Base-by-base conservation (phyloP, 1,139 yeast species). In the Zygosaccharomyces sapae region DNA sequence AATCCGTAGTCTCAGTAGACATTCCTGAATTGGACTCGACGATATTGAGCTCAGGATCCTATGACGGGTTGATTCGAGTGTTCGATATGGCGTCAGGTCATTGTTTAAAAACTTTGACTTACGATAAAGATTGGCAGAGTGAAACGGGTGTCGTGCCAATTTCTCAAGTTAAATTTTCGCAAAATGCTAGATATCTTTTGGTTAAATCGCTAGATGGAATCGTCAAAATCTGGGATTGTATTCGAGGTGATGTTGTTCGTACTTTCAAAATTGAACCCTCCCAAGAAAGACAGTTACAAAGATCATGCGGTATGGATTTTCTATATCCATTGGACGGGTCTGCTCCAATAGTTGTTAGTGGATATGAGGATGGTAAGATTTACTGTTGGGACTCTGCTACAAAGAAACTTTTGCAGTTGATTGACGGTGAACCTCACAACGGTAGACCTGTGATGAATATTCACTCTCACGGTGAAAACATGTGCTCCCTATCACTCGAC, bases 1-100 rank as follows among this genome's bases (percentile, higher is more conserved):
- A 89, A 57, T 95, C 97, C 0, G 86, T 92, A 1, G 81, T 87
- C 41, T 76, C 87, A 0, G 72, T 90, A 1, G 81, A 86, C 55
- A 70, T 92, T 45, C 66, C 68, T 7, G 74, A 81, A 1, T 83
- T 82, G 46, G 98, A 92, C 59, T 86, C 92, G 42, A 77, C 96
- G 0, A 79, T 94, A 33, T 76, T 92, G 13, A 86, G 83, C 3
- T 85, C 96, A 54, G 95, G 95, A 0, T 85, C 96, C 3, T 86
- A 84, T 62, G 98, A 92, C 66, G 98, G 98, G 3, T 72, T 86
- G 52, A 81, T 87, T 29, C 73, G 98, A 46, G 69, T 92, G 31
- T 92, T 95, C 72, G 97, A 90, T 66, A 77, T 90, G 33, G 83
- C 80, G 44, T 76, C 95, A 0, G 97, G 97, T 2, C 96, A 89